Evolutionary conservation across 306 rosid genomes (phyloP), one percentile per base, ranked within the genome.

Genomic region (Sechiopsis laciniata): DNA sequence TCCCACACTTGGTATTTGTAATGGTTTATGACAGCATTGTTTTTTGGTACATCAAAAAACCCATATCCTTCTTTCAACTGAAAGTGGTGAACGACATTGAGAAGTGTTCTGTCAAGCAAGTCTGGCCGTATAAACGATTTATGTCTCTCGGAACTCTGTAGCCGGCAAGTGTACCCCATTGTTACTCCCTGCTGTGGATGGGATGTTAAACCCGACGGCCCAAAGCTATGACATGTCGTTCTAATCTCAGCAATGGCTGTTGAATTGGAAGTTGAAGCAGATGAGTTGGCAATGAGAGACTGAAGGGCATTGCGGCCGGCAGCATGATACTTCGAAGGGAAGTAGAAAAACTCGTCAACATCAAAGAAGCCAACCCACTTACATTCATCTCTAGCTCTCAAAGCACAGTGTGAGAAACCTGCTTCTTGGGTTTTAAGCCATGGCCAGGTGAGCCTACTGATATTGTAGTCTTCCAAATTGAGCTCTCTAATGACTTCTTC

Each of bases 1-100:
- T 89, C 96, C 99, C 99, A 95, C 55, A 89, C 99, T 78, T 95
- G 99, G 72, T 88, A 95, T 80, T 95, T 95, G 77, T 95, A 95
- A 78, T 95, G 99, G 84, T 95, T 95, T 66, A 95, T 76, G 32
- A 88, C 68, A 9, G 80, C 96, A 45, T 63, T 55, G 14, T 80
- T 60, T 78, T 83, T 96, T 0, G 84, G 86, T 76, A 95, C 76
- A 73, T 83, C 82, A 24, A 77, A 40, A 73, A 53, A 76, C 61
- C 77, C 50, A 52, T 19, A 80, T 16, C 96, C 97, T 57, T 84
- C 82, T 69, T 83, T 83, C 21, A 95, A 80, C 83, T 66, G 74
- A 78, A 95, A 95, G 84, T 95, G 99, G 59, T 95, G 99, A 65
- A 95, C 96, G 72, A 85, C 90, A 74, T 95, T 95, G 55, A 95